Evolutionary conservation across 441 rosid species (phyloP).

Genomic region (Populus trichocarpa): DNA sequence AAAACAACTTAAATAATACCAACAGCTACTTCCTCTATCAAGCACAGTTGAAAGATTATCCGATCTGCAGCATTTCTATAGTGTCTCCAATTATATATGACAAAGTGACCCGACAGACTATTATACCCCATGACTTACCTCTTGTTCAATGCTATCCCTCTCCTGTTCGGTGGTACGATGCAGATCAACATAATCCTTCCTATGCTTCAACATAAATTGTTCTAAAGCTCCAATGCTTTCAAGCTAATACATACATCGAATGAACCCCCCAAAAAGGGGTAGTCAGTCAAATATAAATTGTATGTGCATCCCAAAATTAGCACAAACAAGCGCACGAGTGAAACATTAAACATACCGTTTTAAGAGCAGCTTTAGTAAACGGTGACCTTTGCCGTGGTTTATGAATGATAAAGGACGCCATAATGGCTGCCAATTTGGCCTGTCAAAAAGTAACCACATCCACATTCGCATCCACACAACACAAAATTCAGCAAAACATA

Average conservation of each 20-base stretch:
- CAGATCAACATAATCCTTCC: constrained; percentile 80
- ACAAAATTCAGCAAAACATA: not conserved
- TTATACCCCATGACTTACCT: constrained; percentile 44
- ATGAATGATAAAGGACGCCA: constrained; percentile 94
- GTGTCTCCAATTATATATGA: not conserved
- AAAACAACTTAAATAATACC: not conserved
- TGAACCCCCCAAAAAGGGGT: constrained; percentile 1
- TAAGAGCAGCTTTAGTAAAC: constrained; percentile 71
- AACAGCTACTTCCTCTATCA: not conserved
- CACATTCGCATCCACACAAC: not conserved
- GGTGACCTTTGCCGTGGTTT: constrained; percentile 64
- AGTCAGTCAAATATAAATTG: not conserved
- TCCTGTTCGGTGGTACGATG: constrained; percentile 89
- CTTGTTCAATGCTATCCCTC: constrained; percentile 94
- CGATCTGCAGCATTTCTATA: not conserved
- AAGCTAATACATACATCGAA: constrained; percentile 36
- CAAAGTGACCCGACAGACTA: constrained; percentile 1
- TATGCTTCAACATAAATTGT: constrained; percentile 82
- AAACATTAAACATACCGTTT: constrained; percentile 50
- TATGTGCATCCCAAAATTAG: not conserved
- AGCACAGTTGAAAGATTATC: not conserved
- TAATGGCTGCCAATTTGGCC: constrained; percentile 77
- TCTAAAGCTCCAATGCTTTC: constrained; percentile 81
- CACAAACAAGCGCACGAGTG: not conserved
- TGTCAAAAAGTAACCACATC: constrained; percentile 16